Conservation (phyloP, 768 basidiomycete species). For the Pisolithus albus region DNA sequence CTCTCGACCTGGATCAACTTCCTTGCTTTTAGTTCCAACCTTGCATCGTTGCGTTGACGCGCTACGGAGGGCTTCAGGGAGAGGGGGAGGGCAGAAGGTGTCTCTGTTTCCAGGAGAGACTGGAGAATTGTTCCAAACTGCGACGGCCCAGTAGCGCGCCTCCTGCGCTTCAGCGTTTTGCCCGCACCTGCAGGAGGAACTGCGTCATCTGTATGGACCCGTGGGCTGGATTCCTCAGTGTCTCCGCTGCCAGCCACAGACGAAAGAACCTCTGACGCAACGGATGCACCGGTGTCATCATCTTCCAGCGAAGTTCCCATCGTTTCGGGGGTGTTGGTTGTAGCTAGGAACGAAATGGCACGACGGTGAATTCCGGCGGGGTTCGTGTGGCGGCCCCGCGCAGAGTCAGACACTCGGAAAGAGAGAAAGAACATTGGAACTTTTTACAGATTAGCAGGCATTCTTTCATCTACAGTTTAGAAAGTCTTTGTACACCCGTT, state of each 20-base stretch:
- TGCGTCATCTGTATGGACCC: conserved; percentile 55
- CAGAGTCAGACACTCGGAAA: too few relatives aligned
- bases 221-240: conserved; percentile 21
- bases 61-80: conserved; percentile 73
- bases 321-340: too few relatives aligned
- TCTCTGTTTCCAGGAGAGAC: conserved; percentile 61
- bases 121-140: conserved; percentile 73
- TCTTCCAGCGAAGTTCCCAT: not conserved
- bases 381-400: too few relatives aligned
- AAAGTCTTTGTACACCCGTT: too few relatives aligned
- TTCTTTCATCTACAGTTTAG: too few relatives aligned
- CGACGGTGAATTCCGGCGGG: too few relatives aligned
- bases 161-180: conserved; percentile 79
- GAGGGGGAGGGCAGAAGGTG: conserved; percentile 63
- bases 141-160: conserved; percentile 66
- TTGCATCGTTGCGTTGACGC: conserved; percentile 66
- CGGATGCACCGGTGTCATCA: not conserved
- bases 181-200: conserved; percentile 44
- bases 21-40: conserved; percentile 63
- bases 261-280: conserved; percentile 5
- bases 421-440: too few relatives aligned
- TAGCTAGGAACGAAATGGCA: too few relatives aligned
- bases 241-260: conserved; percentile 7
- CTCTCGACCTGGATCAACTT: conserved; percentile 64
- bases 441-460: too few relatives aligned